Conservation (phyloP, 148 eudicot genomes). For the Camellia lanceoleosa region DNA sequence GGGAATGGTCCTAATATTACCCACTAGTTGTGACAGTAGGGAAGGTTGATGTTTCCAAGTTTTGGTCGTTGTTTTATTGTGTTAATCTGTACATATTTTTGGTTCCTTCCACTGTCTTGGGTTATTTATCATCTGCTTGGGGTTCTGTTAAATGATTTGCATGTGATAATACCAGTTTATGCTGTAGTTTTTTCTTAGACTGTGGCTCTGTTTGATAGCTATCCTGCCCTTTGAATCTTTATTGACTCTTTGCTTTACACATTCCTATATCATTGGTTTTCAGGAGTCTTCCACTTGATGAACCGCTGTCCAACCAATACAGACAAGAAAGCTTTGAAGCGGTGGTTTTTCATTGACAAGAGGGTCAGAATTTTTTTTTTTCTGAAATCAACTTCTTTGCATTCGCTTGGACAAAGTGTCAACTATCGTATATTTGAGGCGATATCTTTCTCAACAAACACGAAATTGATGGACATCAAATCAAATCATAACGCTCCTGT, state of each 20-base stretch:
- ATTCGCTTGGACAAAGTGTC: slow-evolving; percentile 11
- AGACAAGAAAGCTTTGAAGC: slow-evolving; percentile 50
- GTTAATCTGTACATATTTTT: background rate
- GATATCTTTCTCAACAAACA: slow-evolving; percentile 8
- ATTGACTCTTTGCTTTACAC: background rate
- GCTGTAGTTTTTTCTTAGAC: slow-evolving; percentile 3
- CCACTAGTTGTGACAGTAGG: slow-evolving; percentile 7
- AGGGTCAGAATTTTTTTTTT: slow-evolving; percentile 37
- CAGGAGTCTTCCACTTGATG: slow-evolving; percentile 48
- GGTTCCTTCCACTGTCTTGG: background rate
- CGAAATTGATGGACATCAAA: slow-evolving; percentile 72
- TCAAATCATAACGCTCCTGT: slow-evolving; percentile 57
- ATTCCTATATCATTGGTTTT: slow-evolving; percentile 17
- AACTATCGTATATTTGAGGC: slow-evolving; percentile 5
- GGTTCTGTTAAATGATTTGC: background rate
- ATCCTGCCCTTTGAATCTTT: background rate
- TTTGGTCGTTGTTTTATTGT: slow-evolving; percentile 4
- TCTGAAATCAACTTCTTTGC: slow-evolving; percentile 12
- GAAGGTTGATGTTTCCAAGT: slow-evolving; percentile 11
- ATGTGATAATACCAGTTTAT: background rate
- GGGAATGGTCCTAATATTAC: background rate
- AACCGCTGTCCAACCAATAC: slow-evolving; percentile 37
- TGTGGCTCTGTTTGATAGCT: slow-evolving; percentile 2
- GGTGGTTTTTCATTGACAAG: slow-evolving; percentile 63
- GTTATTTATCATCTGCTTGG: background rate